Base-by-base conservation (phyloP, 2,329 filamentous ascomycete species). In the Dothideomycetes sp. region DNA sequence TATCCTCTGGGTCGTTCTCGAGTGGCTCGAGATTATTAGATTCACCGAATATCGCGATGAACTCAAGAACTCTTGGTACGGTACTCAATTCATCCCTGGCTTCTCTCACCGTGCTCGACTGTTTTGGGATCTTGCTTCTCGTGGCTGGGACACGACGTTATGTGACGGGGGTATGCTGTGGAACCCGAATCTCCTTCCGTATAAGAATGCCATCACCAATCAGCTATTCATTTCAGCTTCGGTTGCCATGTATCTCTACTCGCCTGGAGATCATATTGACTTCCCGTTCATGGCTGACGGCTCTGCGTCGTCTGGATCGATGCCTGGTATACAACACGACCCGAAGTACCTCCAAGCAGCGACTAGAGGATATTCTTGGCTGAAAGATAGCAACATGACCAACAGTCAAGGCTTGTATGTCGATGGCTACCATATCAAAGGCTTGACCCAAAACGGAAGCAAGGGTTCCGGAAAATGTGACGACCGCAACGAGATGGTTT, bases 121-220 rank as follows among this genome's bases (percentile, higher is more conserved):
- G 11, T 95, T 95, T 62, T 94, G 88, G 73, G 82, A 88, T 20
- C 65, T 94, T 25, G 83, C 84, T 6, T 71, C 74, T 1, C 65
- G 70, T 8, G 89, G 89, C 4, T 95, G 89, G 87, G 84, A 93
- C 55, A 82, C 74, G 15, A 69, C 67, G 19, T 71, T 94, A 8
- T 95, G 89, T 53, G 73, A 73, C 8, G 89, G 89, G 20, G 89
- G 89, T 33, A 95, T 95, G 87, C 71, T 78, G 13, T 96, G 89
- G 89, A 91, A 84, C 50, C 85, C 85, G 3, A 74, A 76, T 24
- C 64, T 89, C 19, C 62, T 71, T 27, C 86, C 87, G 0, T 96
- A 95, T 67, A 96, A 95, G 58, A 96, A 96, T 54, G 86, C 89
- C 47, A 93, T 96, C 52, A 96, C 89, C 20, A 95, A 95, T 55